Percentiles rank a stretch among this genome's conserved stretches.
Evolutionary conservation across 2,329 filamentous ascomycete species (phyloP).

Genomic region (Cordyceps farinosa): DNA sequence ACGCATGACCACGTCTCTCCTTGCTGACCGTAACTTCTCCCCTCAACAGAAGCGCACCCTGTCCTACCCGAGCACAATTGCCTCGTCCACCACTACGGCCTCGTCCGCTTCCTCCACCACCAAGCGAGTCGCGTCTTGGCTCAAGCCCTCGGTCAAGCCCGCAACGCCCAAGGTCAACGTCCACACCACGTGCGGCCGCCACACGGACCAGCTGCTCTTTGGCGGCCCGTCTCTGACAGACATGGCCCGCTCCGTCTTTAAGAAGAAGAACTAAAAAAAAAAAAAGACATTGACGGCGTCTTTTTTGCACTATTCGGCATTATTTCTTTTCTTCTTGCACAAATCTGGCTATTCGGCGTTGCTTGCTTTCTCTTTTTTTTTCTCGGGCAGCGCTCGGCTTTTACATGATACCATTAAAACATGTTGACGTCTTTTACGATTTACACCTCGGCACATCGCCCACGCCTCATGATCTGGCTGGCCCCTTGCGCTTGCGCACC

Average conservation of each 20-base stretch:
- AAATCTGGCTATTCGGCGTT: neutral
- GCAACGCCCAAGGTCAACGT: constrained; percentile 44
- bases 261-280: constrained; percentile 24
- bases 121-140: constrained; percentile 31
- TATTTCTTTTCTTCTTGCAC: neutral
- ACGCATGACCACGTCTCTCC: neutral
- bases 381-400: neutral
- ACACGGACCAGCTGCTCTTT: constrained; percentile 52
- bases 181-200: constrained; percentile 53
- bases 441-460: neutral
- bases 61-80: constrained; percentile 26
- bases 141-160: constrained; percentile 30
- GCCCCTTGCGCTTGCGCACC: neutral
- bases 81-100: constrained; percentile 29
- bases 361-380: neutral
- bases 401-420: constrained; percentile 8
- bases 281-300: neutral
- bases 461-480: neutral
- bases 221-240: constrained; percentile 45
- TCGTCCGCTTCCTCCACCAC: constrained; percentile 26
- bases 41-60: constrained; percentile 10
- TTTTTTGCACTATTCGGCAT: neutral
- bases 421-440: constrained; percentile 4
- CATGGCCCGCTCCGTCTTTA: constrained; percentile 40
- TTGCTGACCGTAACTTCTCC: neutral